Conservation (phyloP, 2,329 filamentous ascomycete species). For the Penicillium sp. region DNA sequence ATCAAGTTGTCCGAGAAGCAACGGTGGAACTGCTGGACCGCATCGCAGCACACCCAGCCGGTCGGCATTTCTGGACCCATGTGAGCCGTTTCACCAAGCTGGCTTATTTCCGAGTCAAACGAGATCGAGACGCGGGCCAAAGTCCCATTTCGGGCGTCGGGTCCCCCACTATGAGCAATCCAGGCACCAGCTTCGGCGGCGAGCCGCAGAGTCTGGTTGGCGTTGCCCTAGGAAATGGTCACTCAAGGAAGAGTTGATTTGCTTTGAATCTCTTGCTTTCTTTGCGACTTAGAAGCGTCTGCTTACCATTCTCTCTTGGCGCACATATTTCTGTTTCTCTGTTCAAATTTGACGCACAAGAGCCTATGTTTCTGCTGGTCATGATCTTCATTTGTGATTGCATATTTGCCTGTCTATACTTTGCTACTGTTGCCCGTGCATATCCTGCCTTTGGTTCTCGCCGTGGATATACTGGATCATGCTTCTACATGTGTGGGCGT, state of each 20-base stretch:
- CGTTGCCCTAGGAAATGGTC: slow-evolving; percentile 38
- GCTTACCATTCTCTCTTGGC: background rate
- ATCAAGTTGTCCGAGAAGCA: slow-evolving; percentile 74
- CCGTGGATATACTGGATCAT: background rate
- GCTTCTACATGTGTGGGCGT: background rate
- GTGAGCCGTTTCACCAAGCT: slow-evolving; percentile 87
- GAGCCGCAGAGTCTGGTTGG: slow-evolving; percentile 42
- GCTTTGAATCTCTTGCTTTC: background rate
- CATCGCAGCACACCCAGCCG: slow-evolving; percentile 84
- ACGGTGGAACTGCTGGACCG: slow-evolving; percentile 81
- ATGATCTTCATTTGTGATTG: slow-evolving; percentile 6
- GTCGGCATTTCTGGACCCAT: slow-evolving; percentile 87
- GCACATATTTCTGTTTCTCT: slow-evolving; percentile 5
- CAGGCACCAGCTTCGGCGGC: slow-evolving; percentile 29
- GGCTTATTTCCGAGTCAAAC: slow-evolving; percentile 78
- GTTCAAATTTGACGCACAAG: slow-evolving; percentile 7
- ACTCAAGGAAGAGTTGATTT: slow-evolving; percentile 29
- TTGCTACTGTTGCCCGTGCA: background rate
- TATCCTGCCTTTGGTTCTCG: background rate
- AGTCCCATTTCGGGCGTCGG: slow-evolving; percentile 29
- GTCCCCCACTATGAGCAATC: slow-evolving; percentile 14
- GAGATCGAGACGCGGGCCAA: slow-evolving; percentile 55
- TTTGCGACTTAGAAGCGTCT: slow-evolving; percentile 1
- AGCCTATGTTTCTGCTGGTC: slow-evolving; percentile 5
- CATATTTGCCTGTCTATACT: slow-evolving; percentile 7